Percentiles rank a stretch among this genome's conserved stretches.
Conservation (phyloP, 176 grass and related monocot genomes). For the Puya raimondii region DNA sequence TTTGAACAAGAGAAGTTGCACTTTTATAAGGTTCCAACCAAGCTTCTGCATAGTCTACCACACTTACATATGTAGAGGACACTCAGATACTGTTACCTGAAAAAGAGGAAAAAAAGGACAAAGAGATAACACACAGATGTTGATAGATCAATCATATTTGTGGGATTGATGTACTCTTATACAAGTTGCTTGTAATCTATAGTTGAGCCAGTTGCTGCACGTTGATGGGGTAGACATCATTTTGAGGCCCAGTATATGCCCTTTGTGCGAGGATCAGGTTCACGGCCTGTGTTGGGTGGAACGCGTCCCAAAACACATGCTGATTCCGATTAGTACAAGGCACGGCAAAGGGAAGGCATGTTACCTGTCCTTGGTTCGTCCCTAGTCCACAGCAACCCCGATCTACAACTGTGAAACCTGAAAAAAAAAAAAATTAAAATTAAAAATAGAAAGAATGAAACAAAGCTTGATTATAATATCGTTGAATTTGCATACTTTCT, state of each 20-base stretch:
- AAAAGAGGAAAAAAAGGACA: not conserved
- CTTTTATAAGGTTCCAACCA: not conserved
- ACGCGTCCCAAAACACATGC: slow-evolving; percentile 46
- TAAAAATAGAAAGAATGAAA: not conserved
- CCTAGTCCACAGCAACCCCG: slow-evolving; percentile 31
- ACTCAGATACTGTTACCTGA: not conserved
- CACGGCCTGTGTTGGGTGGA: slow-evolving; percentile 38
- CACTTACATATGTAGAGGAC: not conserved
- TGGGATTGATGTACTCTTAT: not conserved
- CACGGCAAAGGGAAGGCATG: slow-evolving; percentile 17
- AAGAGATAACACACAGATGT: not conserved
- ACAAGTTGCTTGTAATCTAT: slow-evolving; percentile 11
- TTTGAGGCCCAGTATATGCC: slow-evolving; percentile 29
- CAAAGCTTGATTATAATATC: not conserved
- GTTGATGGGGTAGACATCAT: slow-evolving; percentile 40
- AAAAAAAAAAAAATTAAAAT: not conserved
- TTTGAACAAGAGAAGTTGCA: slow-evolving; percentile 3
- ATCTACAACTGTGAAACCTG: slow-evolving; percentile 28
- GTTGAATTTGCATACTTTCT: no score
- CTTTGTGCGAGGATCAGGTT: slow-evolving; percentile 30
- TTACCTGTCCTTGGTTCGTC: slow-evolving; percentile 12
- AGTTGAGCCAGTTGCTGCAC: slow-evolving; percentile 37
- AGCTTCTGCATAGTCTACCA: not conserved
- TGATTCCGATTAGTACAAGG: slow-evolving; percentile 24
- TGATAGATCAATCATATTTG: not conserved